A percentile compares a stretch with the other conserved stretches of the same genome.
Conservation (phyloP, 257 asterid species). For the Solanum clarkiae region DNA sequence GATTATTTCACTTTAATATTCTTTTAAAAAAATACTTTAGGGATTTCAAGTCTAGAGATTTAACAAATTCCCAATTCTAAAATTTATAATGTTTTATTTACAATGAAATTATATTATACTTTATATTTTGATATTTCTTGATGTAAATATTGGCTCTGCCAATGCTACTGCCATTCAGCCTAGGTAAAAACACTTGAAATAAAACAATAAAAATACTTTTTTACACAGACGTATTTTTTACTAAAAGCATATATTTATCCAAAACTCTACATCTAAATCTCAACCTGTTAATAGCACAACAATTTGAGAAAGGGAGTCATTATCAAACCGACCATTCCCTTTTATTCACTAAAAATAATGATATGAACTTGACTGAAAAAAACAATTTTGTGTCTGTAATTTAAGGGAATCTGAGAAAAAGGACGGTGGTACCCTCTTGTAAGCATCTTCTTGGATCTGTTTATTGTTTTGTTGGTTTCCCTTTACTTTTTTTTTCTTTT, state of each 20-base stretch:
- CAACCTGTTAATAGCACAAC: background rate
- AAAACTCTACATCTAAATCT: background rate
- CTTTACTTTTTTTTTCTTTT: background rate
- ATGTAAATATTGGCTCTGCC: no score
- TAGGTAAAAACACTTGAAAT: no score
- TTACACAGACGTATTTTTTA: no score
- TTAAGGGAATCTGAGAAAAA: background rate
- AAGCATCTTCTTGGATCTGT: background rate
- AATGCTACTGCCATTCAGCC: no score
- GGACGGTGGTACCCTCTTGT: background rate
- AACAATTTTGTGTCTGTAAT: background rate
- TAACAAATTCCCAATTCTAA: no score
- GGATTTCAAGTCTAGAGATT: no score
- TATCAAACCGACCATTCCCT: constrained; percentile 9
- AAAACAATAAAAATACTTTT: no score
- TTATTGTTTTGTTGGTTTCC: background rate
- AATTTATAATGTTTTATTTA: no score
- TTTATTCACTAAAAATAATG: background rate
- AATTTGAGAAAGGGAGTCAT: background rate
- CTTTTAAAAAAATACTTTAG: no score
- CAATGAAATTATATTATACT: no score
- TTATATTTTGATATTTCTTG: no score
- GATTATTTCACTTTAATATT: no score
- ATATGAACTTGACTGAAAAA: background rate
- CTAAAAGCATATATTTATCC: background rate